phyloP scores from a whole-genome alignment of 2,329 filamentous ascomycete species.

The Penicillium frequentans region DNA sequence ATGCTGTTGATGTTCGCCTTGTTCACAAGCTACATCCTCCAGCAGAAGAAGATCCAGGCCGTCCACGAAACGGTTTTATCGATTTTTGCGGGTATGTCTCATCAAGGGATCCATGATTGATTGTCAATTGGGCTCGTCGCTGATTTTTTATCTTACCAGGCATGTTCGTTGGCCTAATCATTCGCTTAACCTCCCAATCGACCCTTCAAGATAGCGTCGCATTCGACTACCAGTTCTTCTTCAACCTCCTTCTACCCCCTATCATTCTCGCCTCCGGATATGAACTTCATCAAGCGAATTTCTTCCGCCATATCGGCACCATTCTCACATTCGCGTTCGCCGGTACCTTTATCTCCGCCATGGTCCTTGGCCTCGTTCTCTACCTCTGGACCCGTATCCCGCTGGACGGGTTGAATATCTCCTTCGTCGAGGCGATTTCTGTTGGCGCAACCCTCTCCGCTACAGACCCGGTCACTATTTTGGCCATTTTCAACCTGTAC shows the following conservation, averaged over 20 bases:
- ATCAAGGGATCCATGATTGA: neutral
- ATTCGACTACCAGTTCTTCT: constrained; percentile 99
- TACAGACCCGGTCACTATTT: constrained; percentile 94
- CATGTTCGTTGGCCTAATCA: constrained; percentile 89
- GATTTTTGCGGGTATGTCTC: constrained; percentile 78
- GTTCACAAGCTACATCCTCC: constrained; percentile 94
- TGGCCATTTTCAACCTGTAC: constrained; percentile 99
- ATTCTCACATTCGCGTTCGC: constrained; percentile 98
- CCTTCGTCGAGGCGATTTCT: constrained; percentile 92
- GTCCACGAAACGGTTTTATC: constrained; percentile 98
- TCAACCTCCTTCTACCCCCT: constrained; percentile 95
- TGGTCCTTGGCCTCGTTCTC: constrained; percentile 87
- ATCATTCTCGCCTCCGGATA: constrained; percentile 98
- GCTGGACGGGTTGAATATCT: constrained; percentile 79
- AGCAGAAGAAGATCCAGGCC: constrained; percentile 94
- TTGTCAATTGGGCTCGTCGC: neutral
- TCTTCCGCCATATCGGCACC: constrained; percentile 96
- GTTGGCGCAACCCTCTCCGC: constrained; percentile 95
- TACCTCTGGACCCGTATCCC: constrained; percentile 87
- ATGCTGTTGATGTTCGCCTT: constrained; percentile 90
- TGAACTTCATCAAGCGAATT: constrained; percentile 96
- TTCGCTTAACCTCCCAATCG: constrained; percentile 77
- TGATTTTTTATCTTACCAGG: constrained; percentile 52
- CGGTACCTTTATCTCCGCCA: constrained; percentile 92
- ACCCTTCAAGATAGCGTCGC: constrained; percentile 88